These are phyloP conservation scores for Clavispora asparagi DNA, from an alignment of 805 yeast species.

Conservation along the genomic window DNA sequence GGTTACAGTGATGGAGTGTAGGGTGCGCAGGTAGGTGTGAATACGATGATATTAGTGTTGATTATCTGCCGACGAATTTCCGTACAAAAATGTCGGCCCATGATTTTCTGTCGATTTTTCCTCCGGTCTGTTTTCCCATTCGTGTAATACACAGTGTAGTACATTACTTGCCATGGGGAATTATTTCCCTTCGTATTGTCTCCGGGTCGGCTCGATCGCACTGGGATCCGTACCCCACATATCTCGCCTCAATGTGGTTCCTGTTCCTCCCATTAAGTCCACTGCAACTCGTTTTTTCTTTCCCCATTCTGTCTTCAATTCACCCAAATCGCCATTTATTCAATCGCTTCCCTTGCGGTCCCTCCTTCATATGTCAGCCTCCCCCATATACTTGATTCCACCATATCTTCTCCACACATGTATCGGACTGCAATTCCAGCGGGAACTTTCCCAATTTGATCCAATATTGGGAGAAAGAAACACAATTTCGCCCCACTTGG, in stretches of 20 bases:
- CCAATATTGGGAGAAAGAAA: conserved; percentile 23
- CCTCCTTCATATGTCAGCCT: conserved; percentile 5
- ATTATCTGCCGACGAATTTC: no score
- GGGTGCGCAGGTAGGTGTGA: background rate
- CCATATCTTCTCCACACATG: conserved; percentile 38
- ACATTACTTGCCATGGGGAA: no score
- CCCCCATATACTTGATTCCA: conserved; percentile 31
- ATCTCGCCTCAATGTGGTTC: background rate
- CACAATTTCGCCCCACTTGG: conserved; percentile 17
- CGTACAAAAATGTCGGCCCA: no score
- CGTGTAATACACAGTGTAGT: no score
- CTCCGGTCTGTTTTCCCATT: no score
- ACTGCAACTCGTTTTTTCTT: background rate
- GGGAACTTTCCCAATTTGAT: conserved; percentile 18
- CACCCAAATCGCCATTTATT: background rate
- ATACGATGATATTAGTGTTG: no score
- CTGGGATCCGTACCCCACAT: conserved; percentile 1
- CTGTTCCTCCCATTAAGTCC: background rate
- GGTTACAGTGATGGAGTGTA: background rate
- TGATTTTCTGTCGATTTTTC: no score
- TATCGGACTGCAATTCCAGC: conserved; percentile 28
- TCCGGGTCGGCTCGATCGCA: background rate
- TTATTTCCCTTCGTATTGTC: no score
- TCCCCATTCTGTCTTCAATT: background rate
- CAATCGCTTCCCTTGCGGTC: background rate